Evolutionary conservation across 2,329 filamentous ascomycete genomes (phyloP).

Genomic region (Stachybotrys elegans): DNA sequence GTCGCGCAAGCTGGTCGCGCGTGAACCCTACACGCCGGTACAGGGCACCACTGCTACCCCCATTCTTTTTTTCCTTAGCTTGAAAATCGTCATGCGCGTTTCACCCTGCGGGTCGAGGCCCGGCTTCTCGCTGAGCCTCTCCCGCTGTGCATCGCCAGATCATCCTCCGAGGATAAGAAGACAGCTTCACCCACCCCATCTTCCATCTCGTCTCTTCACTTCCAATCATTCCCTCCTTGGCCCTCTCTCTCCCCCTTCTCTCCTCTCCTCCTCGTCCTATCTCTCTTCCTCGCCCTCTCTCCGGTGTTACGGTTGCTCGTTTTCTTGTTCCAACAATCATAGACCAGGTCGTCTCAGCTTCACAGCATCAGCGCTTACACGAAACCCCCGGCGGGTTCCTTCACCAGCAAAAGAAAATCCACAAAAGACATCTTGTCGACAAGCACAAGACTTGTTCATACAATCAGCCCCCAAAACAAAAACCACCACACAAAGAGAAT

Average conservation of each 20-base stretch:
- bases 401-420: constrained; percentile 9
- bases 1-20: too few species aligned
- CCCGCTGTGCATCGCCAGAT: constrained; percentile 5
- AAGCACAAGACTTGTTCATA: too few species aligned
- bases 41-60: too few species aligned
- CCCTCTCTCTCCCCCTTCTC: constrained; percentile 5
- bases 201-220: constrained; percentile 16
- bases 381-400: not conserved
- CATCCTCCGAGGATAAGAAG: constrained; percentile 22
- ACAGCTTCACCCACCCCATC: constrained; percentile 19
- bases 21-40: too few species aligned
- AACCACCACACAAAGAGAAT: too few species aligned
- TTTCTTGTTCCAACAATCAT: constrained; percentile 1
- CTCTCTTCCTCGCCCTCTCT: constrained; percentile 1
- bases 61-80: too few species aligned
- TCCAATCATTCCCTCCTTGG: constrained; percentile 15
- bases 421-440: constrained; percentile 7
- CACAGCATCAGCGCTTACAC: constrained; percentile 3
- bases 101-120: too few species aligned
- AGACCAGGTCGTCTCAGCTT: not conserved
- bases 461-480: too few species aligned
- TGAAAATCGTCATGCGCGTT: constrained; percentile 7
- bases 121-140: constrained; percentile 1
- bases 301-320: not conserved
- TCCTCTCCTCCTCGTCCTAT: constrained; percentile 7